Evolutionary conservation across 768 basidiomycete species (phyloP), one percentile per base, ranked within the genome.

Genomic region (Termitomyces bulborhizus): DNA sequence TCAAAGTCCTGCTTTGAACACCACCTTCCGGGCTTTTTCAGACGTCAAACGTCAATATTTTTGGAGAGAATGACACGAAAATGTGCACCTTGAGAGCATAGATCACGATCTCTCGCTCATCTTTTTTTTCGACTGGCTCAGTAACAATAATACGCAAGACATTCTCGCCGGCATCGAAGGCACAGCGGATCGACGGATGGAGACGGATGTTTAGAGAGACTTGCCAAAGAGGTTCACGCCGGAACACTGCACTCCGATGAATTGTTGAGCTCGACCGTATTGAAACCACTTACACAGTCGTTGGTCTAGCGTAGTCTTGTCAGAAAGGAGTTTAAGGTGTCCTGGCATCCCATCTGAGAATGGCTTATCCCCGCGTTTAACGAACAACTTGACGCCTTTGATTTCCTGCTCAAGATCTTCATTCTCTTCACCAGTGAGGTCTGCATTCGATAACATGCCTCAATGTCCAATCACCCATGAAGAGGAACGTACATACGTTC

Each of bases 191-290:
- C 8, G 79, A 67, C 7, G 82, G 71, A 43, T 72, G 72, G 49
- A 88, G 63, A 24, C 78, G 77, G 42, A 84, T 71, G 62, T 85
- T 86, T 82, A 86, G 82, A 0, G 85, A 80, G 0, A 86, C 81
- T 62, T 87, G 82, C 74, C 82, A 81, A 29, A 88, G 67, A 0
- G 84, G 86, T 58, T 87, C 86, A 5, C 86, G 81, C 6, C 85
- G 80, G 69, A 88, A 86, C 13, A 87, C 86, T 86, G 59, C 8
- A 43, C 45, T 29, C 29, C 13, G 24, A 26, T 45, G 31, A 43
- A 27, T 26, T n/a, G n/a, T 31, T 26, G 45, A 42, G 37, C 13
- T 16, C 9, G 27, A 21, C 57, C 44, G 37, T 45, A 40, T 42
- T 51, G 18, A 45, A 53, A 48, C 21, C 24, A 51, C 78, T 69